Conservation (phyloP, 768 basidiomycete species). For the Brasilioporus rufonigricans region DNA sequence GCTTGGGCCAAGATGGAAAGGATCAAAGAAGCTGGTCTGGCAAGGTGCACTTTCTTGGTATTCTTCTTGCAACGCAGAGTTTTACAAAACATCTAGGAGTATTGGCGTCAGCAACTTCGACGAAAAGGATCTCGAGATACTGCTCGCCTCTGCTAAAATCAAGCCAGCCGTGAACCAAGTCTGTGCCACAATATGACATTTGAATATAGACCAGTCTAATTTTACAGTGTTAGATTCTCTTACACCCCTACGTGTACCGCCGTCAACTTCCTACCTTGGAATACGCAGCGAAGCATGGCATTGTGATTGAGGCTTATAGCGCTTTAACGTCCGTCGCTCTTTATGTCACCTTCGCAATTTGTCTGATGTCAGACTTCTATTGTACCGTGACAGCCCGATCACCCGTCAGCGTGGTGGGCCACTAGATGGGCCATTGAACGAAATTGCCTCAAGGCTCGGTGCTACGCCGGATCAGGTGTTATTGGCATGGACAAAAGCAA, state of each 20-base stretch:
- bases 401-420: constrained; percentile 63
- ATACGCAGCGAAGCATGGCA: constrained; percentile 54
- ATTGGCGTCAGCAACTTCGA: constrained; percentile 74
- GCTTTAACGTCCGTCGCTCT: constrained; percentile 49
- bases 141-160: constrained; percentile 60
- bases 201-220: neutral
- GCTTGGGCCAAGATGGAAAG: constrained; percentile 66
- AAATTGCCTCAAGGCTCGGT: constrained; percentile 49
- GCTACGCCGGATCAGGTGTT: constrained; percentile 66
- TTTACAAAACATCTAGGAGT: constrained; percentile 41
- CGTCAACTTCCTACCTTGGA: constrained; percentile 54
- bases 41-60: constrained; percentile 46
- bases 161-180: constrained; percentile 72
- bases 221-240: constrained; percentile 47
- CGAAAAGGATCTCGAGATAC: constrained; percentile 48
- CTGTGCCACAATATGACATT: constrained; percentile 1
- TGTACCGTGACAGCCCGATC: constrained; percentile 47
- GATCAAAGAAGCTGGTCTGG: constrained; percentile 54
- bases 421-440: constrained; percentile 55
- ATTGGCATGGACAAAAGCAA: constrained; percentile 69
- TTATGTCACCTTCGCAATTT: neutral
- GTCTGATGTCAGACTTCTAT: neutral
- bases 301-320: constrained; percentile 73
- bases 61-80: neutral
- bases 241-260: constrained; percentile 71